Base-by-base conservation (phyloP, 306 rosid genomes). In the Quercus ilex region DNA sequence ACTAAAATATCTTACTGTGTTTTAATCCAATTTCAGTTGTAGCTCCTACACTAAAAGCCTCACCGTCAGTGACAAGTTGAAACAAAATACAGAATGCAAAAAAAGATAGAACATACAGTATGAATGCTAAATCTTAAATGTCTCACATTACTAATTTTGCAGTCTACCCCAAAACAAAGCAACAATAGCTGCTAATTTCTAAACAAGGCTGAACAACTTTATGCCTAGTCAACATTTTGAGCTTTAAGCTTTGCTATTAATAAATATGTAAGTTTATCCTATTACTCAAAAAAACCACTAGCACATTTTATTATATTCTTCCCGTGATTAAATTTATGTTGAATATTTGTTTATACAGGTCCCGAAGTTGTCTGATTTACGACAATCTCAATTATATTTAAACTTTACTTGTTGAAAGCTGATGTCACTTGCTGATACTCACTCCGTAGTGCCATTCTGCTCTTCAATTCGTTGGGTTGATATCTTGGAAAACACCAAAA, bases 311-410 rank as follows among this genome's bases (percentile, higher is more conserved):
- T 65, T 31, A 10, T 31, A 65, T 65, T 31, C 43, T 65, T 30
- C 71, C 7, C 8, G 2, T 31, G n/a, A 12, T 17, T n/a, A 18
- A 65, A 41, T n/a, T 69, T 69, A 69, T 69, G 4, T 43, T 10
- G 30, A 52, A 43, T 38, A 21, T 69, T 38, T 41, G 30, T 69
- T 19, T 69, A n/a, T 38, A 41, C 55, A 69, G 74, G 74, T 7
- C 55, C 30, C 4, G 74, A 69, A 84, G 93, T 92, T 52, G 97
- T 91, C 26, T 30, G 72, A 41, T 38, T 35, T 20, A 14, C 74
- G 10, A 38, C 11, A 38, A 69, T 69, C 28, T 35, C 74, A 5
- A 55, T 3, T 41, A 69, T n/a, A n/a, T 69, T n/a, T 69, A 43
- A 69, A 41, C 26, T 69, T 41, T 19, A 69, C 55, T 69, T 35